These are phyloP conservation scores for Psilocybe cubensis DNA, from an alignment of 768 basidiomycete genomes.

Conservation along the genomic window DNA sequence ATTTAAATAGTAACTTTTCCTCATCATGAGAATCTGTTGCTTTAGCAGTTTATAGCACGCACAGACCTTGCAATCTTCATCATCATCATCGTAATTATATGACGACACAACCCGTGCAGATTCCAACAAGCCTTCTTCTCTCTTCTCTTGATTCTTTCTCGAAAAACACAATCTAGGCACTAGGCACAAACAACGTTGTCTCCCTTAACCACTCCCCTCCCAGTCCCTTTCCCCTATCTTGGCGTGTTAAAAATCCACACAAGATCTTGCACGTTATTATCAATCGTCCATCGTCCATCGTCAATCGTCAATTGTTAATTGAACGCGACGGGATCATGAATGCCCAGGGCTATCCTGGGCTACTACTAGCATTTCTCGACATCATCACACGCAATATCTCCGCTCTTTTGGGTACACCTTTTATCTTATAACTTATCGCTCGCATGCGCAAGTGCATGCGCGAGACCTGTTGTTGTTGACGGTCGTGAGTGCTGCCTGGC, in stretches of 20 bases:
- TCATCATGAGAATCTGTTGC: not conserved
- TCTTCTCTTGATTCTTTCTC: not conserved
- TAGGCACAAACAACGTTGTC: too few species aligned
- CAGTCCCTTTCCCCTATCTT: not conserved
- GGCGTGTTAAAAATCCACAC: not conserved
- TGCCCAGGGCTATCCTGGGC: too few species aligned
- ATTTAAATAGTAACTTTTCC: not conserved
- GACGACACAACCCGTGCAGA: not conserved
- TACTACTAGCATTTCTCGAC: not conserved
- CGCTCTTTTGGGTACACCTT: not conserved
- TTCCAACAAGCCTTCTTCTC: not conserved
- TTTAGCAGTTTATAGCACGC: not conserved
- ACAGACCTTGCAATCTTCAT: not conserved
- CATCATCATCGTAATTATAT: not conserved
- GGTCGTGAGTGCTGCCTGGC: too few species aligned
- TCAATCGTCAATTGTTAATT: too few species aligned
- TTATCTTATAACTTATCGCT: not conserved
- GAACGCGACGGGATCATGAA: too few species aligned
- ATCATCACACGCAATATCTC: slow-evolving; percentile 1
- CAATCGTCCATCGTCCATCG: too few species aligned
- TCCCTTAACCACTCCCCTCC: too few species aligned
- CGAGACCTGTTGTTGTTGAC: too few species aligned
- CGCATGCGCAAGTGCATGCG: too few species aligned
- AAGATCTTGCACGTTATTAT: too few species aligned
- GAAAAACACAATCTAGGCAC: not conserved